Evolutionary conservation across 495 filamentous ascomycete species (phyloP), one percentile per base, ranked within the genome.

Genomic region (Lentithecium fluviatile): DNA sequence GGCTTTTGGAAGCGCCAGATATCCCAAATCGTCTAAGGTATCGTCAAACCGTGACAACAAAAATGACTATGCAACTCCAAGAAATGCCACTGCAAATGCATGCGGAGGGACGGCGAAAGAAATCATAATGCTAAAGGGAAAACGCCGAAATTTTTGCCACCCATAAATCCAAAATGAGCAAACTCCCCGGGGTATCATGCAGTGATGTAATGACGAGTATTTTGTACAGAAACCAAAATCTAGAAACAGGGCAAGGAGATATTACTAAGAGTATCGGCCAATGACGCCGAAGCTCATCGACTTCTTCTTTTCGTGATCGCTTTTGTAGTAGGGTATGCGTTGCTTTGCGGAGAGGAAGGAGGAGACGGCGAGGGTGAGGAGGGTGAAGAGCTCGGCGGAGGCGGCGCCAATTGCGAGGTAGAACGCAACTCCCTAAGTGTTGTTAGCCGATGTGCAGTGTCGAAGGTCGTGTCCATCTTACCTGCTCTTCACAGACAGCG

Each of bases 401-500:
- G 62, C 52, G 50, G 62, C 62, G 24, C 52, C 56, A 32, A 60
- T 38, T 21, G 62, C 56, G 50, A 56, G 12, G 26, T 65, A 65
- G 48, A 65, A 60, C 43, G 62, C 62, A 21, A 60, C n/a, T 29
- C 49, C 51, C 62, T 65, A 45, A 6, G 24, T 29, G 19, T 29
- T 24, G 56, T 65, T 56, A 65, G 62, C 37, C 32, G 25, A 3
- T 6, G 23, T 19, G 12, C 19, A 26, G 20, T 40, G 57, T 12
- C 23, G 32, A 17, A 29, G 2, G 7, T 15, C 11, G 19, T 23
- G 10, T 11, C 7, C n/a, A 26, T 52, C 62, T 54, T 29, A 60
- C 62, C 62, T 65, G 62, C 37, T 65, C 62, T 38, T 36, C 45
- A 56, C 62, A 65, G 26, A 65, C 62, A 24, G 56, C 51, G 56